Base-by-base conservation (phyloP, 2,329 filamentous ascomycete species). In the Sporothrix mexicana region DNA sequence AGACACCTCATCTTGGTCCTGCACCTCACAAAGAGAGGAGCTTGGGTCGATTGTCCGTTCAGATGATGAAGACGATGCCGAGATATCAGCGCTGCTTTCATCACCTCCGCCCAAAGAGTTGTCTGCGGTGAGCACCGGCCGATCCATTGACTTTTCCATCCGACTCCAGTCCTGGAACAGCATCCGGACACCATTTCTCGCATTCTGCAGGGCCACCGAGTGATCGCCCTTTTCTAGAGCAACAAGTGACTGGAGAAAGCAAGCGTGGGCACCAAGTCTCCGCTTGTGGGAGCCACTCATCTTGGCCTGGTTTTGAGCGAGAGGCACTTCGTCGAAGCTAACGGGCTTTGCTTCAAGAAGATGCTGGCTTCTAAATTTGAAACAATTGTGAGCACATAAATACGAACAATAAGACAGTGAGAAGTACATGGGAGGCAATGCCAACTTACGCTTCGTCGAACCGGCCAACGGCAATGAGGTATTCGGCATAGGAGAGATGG, bases 401-500 rank as follows among this genome's bases (percentile, higher is more conserved):
- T 13, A 9, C 36, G 15, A 3, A 3, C n/a, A 10, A 17, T 17
- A 36, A 59, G 17, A 3, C 7, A 41, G 41, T 15, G 20, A 25
- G 8, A 45, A 23, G 13, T 61, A 69, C 30, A 36, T 36, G 30
- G 30, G 23, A 13, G 6, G n/a, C 23, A 20, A 57, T 20, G 10
- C 3, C 20, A 57, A 81, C 81, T 78, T 78, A 84, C 79, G 88
- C 91, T 80, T 92, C 90, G 10, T 90, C 86, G 17, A 88, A 82
- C 68, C 90, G 89, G 10, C 91, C 92, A 13, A 91, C 87, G 1
- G 88, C 87, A 20, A 95, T 83, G 41, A 91, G 85, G 79, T 94
- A 94, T 79, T 97, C 93, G 0, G 92, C 90, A 74, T 91, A 90
- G 0, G 90, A 88, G 7, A 97, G 82, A 75, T 94, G 88, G 79